Percentiles rank a stretch among this genome's conserved stretches.
These are phyloP conservation scores for Hypholoma sublateritium DNA, from an alignment of 768 basidiomycete genomes.

Conservation along the genomic window DNA sequence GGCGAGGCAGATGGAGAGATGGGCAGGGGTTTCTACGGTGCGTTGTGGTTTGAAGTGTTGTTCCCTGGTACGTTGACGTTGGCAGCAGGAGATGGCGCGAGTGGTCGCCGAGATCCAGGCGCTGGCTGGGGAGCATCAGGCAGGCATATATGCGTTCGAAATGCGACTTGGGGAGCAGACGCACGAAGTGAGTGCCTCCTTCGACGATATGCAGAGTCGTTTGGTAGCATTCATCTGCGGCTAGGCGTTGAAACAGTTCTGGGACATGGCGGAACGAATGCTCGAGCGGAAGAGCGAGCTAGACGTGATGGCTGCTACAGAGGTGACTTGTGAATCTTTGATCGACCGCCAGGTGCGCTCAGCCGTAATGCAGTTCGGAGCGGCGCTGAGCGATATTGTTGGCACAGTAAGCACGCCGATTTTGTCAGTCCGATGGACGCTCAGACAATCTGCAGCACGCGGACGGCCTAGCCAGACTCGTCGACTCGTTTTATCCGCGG, in stretches of 20 bases:
- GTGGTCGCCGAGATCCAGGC: constrained; percentile 3
- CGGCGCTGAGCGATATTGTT: constrained; percentile 1
- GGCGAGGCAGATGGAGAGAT: constrained; percentile 14
- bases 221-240: not conserved
- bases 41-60: not conserved
- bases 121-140: not conserved
- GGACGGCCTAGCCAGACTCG: constrained; percentile 1
- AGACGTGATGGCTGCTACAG: no score
- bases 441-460: constrained; percentile 11
- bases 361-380: constrained; percentile 6
- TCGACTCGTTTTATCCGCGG: constrained; percentile 3
- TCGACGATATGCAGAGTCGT: not conserved
- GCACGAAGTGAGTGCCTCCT: not conserved
- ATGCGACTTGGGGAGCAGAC: constrained; percentile 2
- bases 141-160: not conserved
- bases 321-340: no score
- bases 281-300: no score
- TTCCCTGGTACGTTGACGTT: not conserved
- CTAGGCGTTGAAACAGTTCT: constrained; percentile 8
- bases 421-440: not conserved
- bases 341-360: no score
- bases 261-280: not conserved
- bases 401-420: not conserved
- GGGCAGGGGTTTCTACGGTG: constrained; percentile 8
- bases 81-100: constrained; percentile 2